Conservation (phyloP, 768 basidiomycete species). For the Phaeotremella fagi region DNA sequence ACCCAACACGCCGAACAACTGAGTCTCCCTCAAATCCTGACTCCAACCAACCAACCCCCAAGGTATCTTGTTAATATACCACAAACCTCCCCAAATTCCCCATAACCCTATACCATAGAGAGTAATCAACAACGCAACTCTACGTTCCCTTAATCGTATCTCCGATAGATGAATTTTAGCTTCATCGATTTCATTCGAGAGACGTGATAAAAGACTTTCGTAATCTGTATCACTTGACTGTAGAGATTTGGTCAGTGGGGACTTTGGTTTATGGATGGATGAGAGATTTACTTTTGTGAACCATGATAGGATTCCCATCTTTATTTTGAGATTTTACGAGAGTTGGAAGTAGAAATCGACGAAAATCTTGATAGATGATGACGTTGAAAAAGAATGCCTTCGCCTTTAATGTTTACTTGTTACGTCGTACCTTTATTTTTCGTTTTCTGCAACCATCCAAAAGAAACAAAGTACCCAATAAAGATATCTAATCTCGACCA, state of each 20-base stretch:
- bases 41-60: slow-evolving; percentile 38
- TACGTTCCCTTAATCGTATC: slow-evolving; percentile 41
- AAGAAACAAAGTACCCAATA: too few relatives aligned
- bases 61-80: slow-evolving; percentile 42
- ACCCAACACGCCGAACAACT: slow-evolving; percentile 28
- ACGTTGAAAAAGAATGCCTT: too few relatives aligned
- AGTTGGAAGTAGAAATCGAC: too few relatives aligned
- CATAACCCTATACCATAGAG: slow-evolving; percentile 41
- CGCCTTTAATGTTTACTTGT: too few relatives aligned
- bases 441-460: too few relatives aligned
- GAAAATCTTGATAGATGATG: too few relatives aligned
- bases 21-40: slow-evolving; percentile 20
- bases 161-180: slow-evolving; percentile 45
- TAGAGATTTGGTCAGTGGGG: neutral
- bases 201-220: slow-evolving; percentile 42
- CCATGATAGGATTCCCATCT: slow-evolving; percentile 40
- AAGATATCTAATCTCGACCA: too few relatives aligned
- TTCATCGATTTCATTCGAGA: slow-evolving; percentile 41
- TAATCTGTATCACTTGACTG: slow-evolving; percentile 44
- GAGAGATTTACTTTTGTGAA: slow-evolving; percentile 24
- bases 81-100: slow-evolving; percentile 44
- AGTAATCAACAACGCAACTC: slow-evolving; percentile 36
- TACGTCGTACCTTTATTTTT: too few relatives aligned
- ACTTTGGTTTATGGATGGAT: neutral
- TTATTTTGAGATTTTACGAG: too few relatives aligned